Evolutionary conservation across 2,329 filamentous ascomycete species (phyloP).

Genomic region (Didymosphaeria variabile): DNA sequence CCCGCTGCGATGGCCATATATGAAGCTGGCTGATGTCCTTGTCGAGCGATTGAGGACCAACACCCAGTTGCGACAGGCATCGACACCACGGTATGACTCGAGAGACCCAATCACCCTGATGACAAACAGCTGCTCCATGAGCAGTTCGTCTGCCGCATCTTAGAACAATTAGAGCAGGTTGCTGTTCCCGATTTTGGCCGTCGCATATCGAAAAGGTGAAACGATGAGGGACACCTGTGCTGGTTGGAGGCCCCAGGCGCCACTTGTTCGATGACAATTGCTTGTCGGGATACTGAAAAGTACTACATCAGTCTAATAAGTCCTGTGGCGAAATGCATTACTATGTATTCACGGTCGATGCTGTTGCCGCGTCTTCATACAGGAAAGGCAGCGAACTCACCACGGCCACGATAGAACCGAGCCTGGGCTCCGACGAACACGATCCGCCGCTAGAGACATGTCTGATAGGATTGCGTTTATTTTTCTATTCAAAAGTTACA

Average conservation of each 20-base stretch:
- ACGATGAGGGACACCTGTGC: background rate
- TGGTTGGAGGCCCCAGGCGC: background rate
- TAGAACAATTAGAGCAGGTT: too few species aligned
- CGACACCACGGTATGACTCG: too few species aligned
- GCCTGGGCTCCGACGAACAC: background rate
- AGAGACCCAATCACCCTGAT: too few species aligned
- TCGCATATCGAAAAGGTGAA: background rate
- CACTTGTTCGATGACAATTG: background rate
- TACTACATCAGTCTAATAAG: background rate
- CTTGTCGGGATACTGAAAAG: background rate
- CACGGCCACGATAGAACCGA: background rate
- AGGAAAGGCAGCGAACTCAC: background rate
- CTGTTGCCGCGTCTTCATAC: background rate
- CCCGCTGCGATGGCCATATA: too few species aligned
- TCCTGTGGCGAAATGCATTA: background rate
- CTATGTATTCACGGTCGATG: background rate
- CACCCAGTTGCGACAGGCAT: too few species aligned
- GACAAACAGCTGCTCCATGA: background rate
- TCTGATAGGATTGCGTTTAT: conserved; percentile 18
- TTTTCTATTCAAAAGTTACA: conserved; percentile 34
- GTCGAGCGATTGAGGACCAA: too few species aligned
- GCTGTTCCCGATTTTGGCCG: background rate
- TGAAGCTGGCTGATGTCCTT: too few species aligned
- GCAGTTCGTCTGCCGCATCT: too few species aligned
- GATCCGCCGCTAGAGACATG: conserved; percentile 21